These are phyloP conservation scores for Exophiala sp. DNA, from an alignment of 2,329 filamentous ascomycete species.

Conservation along the genomic window DNA sequence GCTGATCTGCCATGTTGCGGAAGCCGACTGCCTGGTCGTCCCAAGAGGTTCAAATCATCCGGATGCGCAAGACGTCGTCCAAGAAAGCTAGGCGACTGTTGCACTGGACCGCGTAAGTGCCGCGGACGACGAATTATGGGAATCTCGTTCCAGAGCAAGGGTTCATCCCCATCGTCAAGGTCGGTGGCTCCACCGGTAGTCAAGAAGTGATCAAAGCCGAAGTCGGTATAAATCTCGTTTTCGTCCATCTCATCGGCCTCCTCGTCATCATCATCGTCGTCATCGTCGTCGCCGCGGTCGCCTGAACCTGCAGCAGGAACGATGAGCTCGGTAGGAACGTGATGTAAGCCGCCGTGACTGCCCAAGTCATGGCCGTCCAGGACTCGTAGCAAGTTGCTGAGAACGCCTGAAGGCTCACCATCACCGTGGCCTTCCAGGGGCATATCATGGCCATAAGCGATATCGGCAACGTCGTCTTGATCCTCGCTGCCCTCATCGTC, in stretches of 20 bases:
- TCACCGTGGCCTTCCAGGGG: constrained; percentile 38
- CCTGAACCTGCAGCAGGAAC: constrained; percentile 15
- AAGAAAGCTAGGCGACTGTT: constrained; percentile 48
- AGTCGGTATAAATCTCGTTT: constrained; percentile 36
- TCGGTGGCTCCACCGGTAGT: constrained; percentile 41
- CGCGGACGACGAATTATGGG: constrained; percentile 39
- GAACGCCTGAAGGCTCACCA: constrained; percentile 31
- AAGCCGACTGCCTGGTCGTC: constrained; percentile 16
- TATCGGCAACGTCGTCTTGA: constrained; percentile 39
- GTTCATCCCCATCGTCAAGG: constrained; percentile 62
- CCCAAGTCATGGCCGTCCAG: constrained; percentile 24
- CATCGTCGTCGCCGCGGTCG: constrained; percentile 23
- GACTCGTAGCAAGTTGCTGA: constrained; percentile 32
- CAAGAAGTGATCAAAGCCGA: constrained; percentile 23
- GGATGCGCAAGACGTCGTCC: constrained; percentile 41
- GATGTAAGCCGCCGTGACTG: constrained; percentile 9
- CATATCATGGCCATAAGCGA: constrained; percentile 41
- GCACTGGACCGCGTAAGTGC: constrained; percentile 48
- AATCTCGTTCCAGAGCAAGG: constrained; percentile 33
- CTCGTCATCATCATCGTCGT: constrained; percentile 51
- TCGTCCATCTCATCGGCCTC: constrained; percentile 50
- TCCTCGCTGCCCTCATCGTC: constrained; percentile 41
- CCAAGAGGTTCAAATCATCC: constrained; percentile 16
- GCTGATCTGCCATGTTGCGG: constrained; percentile 45
- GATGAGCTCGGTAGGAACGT: constrained; percentile 20